phyloP scores from a whole-genome alignment of 2,329 filamentous ascomycete genomes.

The Arthrobotrys sinensis region DNA sequence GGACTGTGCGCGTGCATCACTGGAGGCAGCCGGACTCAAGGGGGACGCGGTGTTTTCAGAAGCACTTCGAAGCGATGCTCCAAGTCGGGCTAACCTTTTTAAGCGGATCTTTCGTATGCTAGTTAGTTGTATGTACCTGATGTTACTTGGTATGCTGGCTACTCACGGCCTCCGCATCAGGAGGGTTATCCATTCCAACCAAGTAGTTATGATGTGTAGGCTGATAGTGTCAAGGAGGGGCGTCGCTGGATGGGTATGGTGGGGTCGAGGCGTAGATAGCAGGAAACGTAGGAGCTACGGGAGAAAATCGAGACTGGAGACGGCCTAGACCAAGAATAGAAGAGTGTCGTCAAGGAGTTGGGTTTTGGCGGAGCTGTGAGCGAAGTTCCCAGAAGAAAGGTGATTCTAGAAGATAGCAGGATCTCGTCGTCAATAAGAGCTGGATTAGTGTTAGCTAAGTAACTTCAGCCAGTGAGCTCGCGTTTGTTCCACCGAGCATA shows the following conservation, averaged over 20 bases:
- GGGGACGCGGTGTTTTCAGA: slow-evolving; percentile 13
- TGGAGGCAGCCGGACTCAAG: neutral
- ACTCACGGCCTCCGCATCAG: slow-evolving; percentile 48
- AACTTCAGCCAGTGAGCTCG: no score
- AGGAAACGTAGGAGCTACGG: neutral
- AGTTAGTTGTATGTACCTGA: neutral
- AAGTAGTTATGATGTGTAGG: neutral
- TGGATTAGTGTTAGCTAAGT: neutral
- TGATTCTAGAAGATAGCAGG: neutral
- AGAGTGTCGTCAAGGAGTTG: neutral
- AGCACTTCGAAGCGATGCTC: slow-evolving; percentile 25
- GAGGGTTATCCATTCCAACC: slow-evolving; percentile 44
- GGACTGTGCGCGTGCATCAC: slow-evolving; percentile 7
- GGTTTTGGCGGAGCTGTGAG: no score
- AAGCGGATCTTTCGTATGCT: slow-evolving; percentile 31
- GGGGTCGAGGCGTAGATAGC: neutral
- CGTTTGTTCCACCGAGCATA: no score
- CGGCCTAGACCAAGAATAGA: neutral
- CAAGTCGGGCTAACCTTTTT: slow-evolving; percentile 53
- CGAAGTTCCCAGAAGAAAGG: no score
- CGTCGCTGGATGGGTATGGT: neutral
- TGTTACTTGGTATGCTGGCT: no score
- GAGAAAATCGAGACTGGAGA: neutral
- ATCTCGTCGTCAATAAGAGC: slow-evolving; percentile 12
- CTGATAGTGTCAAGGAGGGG: neutral